These are phyloP conservation scores for Solanum arcanum DNA, from an alignment of 257 asterid species.

Conservation along the genomic window DNA sequence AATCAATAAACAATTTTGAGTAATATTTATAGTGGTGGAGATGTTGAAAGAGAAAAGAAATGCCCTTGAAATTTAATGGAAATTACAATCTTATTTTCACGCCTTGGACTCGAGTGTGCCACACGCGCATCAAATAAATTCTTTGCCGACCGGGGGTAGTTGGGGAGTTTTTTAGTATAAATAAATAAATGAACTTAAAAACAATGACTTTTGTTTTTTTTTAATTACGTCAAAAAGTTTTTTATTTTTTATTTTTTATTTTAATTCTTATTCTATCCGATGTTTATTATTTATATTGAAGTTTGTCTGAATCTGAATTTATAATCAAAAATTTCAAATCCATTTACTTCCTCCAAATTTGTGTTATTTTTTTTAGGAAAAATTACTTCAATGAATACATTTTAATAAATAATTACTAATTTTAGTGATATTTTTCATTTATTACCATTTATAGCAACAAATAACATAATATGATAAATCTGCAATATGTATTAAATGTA, in stretches of 20 bases:
- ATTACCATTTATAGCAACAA: no score
- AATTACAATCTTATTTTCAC: not conserved
- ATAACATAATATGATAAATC: no score
- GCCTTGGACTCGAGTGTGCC: not conserved
- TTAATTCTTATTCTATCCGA: not conserved
- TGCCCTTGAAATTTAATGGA: not conserved
- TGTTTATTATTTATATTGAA: not conserved
- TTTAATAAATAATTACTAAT: no score
- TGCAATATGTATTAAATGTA: no score
- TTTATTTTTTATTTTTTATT: no score
- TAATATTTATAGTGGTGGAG: not conserved
- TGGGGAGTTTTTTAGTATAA: not conserved
- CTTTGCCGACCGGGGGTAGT: not conserved
- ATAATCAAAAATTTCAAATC: rapidly evolving
- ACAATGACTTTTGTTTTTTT: not conserved
- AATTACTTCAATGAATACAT: no score
- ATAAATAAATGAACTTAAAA: not conserved
- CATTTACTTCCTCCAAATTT: not conserved
- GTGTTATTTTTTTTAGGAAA: not conserved
- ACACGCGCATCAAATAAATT: not conserved
- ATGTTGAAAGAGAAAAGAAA: not conserved
- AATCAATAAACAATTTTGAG: not conserved
- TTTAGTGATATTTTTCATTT: no score
- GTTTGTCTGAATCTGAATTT: no score
- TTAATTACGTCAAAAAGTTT: not conserved